Conservation (phyloP, 2,329 filamentous ascomycete genomes). For the Aureobasidium sp. region DNA sequence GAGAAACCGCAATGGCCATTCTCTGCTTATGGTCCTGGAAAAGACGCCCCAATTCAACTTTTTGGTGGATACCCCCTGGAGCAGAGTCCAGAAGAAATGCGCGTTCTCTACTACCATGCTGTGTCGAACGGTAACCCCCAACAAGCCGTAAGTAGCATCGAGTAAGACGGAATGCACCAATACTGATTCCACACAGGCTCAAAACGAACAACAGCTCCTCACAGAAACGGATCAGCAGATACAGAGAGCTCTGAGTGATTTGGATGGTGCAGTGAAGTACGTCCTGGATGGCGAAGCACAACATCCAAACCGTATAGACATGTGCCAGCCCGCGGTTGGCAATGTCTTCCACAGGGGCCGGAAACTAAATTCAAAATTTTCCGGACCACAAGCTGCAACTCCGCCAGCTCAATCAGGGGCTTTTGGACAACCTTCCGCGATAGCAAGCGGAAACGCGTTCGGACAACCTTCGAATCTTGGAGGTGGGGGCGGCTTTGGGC, state of each 20-base stretch:
- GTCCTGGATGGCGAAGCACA: conserved; percentile 58
- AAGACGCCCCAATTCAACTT: conserved; percentile 70
- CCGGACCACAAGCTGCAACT: background rate
- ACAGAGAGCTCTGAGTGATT: conserved; percentile 59
- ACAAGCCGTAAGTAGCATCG: conserved; percentile 39
- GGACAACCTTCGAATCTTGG: conserved; percentile 14
- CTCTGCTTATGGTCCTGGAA: conserved; percentile 75
- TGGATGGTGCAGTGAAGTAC: conserved; percentile 66
- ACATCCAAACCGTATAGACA: conserved; percentile 68
- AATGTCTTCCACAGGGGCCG: conserved; percentile 6
- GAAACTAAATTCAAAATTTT: conserved; percentile 25
- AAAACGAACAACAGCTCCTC: conserved; percentile 55
- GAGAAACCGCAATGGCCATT: conserved; percentile 79
- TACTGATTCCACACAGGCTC: conserved; percentile 31
- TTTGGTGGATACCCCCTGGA: conserved; percentile 75
- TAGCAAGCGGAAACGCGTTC: conserved; percentile 2
- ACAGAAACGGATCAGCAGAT: conserved; percentile 64
- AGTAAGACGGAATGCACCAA: background rate
- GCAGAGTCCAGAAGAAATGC: conserved; percentile 82
- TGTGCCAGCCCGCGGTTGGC: conserved; percentile 41
- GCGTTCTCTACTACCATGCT: conserved; percentile 62
- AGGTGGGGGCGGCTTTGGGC: conserved; percentile 15
- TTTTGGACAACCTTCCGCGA: conserved; percentile 21
- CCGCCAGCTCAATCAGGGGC: background rate
- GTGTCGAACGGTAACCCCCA: conserved; percentile 54